Base-by-base conservation (phyloP, 805 yeast genomes). In the Kregervanrija pseudodelftensis region DNA sequence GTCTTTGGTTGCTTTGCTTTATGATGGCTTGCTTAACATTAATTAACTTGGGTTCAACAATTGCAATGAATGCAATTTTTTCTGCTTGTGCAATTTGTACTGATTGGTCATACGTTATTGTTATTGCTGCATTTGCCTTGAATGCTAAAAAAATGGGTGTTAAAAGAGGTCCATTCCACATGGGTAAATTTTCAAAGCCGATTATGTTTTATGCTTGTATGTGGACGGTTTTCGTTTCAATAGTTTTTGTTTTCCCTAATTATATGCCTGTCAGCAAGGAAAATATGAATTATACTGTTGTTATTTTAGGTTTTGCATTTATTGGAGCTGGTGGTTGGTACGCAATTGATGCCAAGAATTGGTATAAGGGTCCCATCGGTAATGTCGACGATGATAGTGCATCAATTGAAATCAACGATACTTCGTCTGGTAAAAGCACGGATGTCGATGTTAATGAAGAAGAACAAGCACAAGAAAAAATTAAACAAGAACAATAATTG, bases 281-380 rank as follows among this genome's bases (percentile, higher is more conserved):
- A 33, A 57, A 72, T 41, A 76, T 77, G 82, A 77, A 77, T 58
- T 77, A 77, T 58, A 75, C 80, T 5, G 65, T 67, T 49, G 79
- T 71, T n/a, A 72, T 77, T 42, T 38, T 76, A 65, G 80, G 64
- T 53, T 47, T 61, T 60, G 61, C 63, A 59, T 44, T 66, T 43
- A 51, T 67, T 39, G 57, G 52, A 32, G 61, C 69, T 38, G 65
- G 68, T 43, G 58, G 62, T 11, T 78, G 78, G 74, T 78, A 66
- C 54, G 46, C 59, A 11, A 52, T 71, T 8, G 76, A 67, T 53
- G 82, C 81, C 36, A 69, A 59, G 48, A 73, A 73, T 45, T 75
- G 79, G 79, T 77, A 76, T 63, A 57, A 55, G 39, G 83, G 83
- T 45, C 82, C 82, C 9, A 66, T 70, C 49, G 60, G 71, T 44